Evolutionary conservation across 2,329 filamentous ascomycete species (phyloP), one percentile per base, ranked within the genome.

Genomic region (Aspergillus vadensis): DNA sequence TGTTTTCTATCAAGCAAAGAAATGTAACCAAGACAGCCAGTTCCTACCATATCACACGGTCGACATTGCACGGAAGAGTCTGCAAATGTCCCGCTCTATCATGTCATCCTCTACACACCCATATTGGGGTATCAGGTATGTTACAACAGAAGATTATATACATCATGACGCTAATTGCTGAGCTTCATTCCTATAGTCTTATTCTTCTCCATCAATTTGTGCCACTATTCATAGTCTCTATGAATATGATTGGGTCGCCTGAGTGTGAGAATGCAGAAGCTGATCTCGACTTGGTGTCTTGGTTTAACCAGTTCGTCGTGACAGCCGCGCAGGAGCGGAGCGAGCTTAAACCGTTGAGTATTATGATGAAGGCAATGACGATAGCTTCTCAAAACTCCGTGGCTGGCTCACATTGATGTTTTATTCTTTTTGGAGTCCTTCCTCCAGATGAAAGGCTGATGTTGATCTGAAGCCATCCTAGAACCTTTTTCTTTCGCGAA

Each of bases 1-100:
- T n/a, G 43, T 67, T 3, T 57, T 67, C 27, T 53, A 65, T 23
- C 64, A 63, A 41, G 63, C 62, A 2, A 66, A 66, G 27, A 63
- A 48, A 19, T 60, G 53, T 39, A 53, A 63, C 30, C 62, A 52
- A 10, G 30, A 39, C 21, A 49, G 59, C 23, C 32, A 54, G 5
- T 21, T 21, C 7, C 38, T 65, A 5, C 60, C 64, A 25, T 36
- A n/a, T 5, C 52, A 61, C 12, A 60, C 62, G 2, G 60, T 65
- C 6, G 55, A 61, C 15, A 58, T 65, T 38, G 48, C 61, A 1
- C 53, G 58, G 14, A 63, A 57, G 21, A 53, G 48, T 30, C 17
- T 63, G 2, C 36, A 38, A 25, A 60, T 44, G 39, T 60, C 56
- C 14, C 58, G 27, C 17, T 55, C 49, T 6, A 43, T 63, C 19